Base-by-base conservation (phyloP, 2,329 filamentous ascomycete species). In the Colletotrichum spaethianum region DNA sequence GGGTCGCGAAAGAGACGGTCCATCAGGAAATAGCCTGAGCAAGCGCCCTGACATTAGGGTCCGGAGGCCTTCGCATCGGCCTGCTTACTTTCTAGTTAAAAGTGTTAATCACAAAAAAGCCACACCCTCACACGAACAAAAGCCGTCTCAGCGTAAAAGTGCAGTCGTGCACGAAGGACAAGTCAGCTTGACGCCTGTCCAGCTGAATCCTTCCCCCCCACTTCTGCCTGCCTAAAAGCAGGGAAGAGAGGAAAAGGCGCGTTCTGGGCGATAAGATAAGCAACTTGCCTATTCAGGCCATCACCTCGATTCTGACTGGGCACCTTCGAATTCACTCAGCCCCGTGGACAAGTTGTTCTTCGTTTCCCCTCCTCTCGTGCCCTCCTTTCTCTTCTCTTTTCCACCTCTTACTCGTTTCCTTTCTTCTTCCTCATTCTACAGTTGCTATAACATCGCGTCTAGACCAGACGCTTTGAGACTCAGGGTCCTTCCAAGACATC, bases 231-330 rank as follows among this genome's bases (percentile, higher is more conserved):
- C 68, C 57, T 63, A 52, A 31, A 40, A 44, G 23, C 20, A n/a
- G 26, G 42, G 20, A 40, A 53, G 44, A 52, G 44, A 57, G 57
- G 48, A 23, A 46, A 36, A 28, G 57, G 67, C 40, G 14, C 18
- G 20, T 26, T 36, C 23, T 1, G 20, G 42, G 65, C 28, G 70
- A 72, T 72, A 64, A 69, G 70, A 72, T 72, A 72, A 72, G 60
- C 26, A 55, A 72, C 44, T 60, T 72, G 70, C 70, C 70, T 70
- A 70, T 72, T 70, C 65, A 72, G 70, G 70, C 53, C 65, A 69
- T 50, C 50, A 64, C 26, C 65, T 61, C 12, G 31, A 36, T 44
- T 60, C 52, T 72, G 70, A 72, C 70, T 72, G 70, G 60, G 69
- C 44, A 65, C 63, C 26, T n/a, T 56, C 40, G 40, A 61, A 66